Evolutionary conservation across 768 basidiomycete species (phyloP).

Genomic region (Xerocomellus intermedius): DNA sequence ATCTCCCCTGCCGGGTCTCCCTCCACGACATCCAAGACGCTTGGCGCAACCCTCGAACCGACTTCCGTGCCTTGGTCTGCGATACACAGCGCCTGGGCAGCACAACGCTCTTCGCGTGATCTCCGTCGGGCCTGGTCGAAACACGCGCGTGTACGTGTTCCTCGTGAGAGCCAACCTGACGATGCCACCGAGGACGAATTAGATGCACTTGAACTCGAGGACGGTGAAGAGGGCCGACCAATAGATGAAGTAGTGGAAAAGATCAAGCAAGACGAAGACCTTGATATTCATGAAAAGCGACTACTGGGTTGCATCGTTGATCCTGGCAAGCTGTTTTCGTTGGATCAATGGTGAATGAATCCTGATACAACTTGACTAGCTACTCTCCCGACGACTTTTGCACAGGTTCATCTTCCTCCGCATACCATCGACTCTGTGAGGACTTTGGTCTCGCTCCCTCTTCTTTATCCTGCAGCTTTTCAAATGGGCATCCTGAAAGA

Average conservation of each 20-base stretch:
- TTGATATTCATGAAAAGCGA: slow-evolving; percentile 80
- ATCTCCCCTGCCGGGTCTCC: slow-evolving; percentile 7
- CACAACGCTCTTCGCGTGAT: slow-evolving; percentile 48
- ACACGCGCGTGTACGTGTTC: slow-evolving; percentile 40
- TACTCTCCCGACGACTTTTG: slow-evolving; percentile 79
- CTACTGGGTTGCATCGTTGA: slow-evolving; percentile 87
- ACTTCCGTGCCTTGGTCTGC: slow-evolving; percentile 67
- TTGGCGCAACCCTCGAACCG: slow-evolving; percentile 35
- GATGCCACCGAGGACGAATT: slow-evolving; percentile 32
- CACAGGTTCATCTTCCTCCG: slow-evolving; percentile 82
- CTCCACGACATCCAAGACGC: slow-evolving; percentile 20
- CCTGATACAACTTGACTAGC: slow-evolving; percentile 37
- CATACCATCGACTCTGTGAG: slow-evolving; percentile 91
- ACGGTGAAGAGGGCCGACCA: slow-evolving; percentile 20
- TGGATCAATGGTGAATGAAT: neutral
- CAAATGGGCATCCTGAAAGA: slow-evolving; percentile 86
- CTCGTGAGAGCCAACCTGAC: slow-evolving; percentile 37
- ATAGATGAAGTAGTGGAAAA: slow-evolving; percentile 74
- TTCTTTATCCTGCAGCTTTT: slow-evolving; percentile 86
- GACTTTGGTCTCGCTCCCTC: slow-evolving; percentile 85
- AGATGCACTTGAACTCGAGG: slow-evolving; percentile 35
- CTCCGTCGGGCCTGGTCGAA: slow-evolving; percentile 62
- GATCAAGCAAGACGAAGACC: slow-evolving; percentile 69
- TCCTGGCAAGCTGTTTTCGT: slow-evolving; percentile 45
- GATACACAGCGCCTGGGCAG: slow-evolving; percentile 64